phyloP scores from a whole-genome alignment of 2,329 filamentous ascomycete genomes.

The Aspergillus flavus region DNA sequence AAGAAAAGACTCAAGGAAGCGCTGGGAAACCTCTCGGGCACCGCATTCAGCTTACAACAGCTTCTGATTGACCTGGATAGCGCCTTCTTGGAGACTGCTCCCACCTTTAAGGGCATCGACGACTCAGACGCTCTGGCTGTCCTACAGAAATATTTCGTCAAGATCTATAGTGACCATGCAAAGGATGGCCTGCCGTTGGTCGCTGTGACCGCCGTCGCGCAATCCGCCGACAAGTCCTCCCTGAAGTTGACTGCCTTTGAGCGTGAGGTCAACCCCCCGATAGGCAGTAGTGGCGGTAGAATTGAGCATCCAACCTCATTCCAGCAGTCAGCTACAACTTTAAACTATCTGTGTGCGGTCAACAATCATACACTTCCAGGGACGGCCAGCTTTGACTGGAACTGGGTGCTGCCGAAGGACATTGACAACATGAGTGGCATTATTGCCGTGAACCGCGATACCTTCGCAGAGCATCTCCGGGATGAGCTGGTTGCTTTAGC shows the following conservation, averaged over 20 bases:
- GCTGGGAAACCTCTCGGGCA: not conserved
- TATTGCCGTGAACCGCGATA: conserved; percentile 9
- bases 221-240: not conserved
- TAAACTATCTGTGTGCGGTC: not conserved
- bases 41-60: not conserved
- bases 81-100: not conserved
- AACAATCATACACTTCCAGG: not conserved
- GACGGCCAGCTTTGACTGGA: conserved; percentile 1
- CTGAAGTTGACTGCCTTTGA: not conserved
- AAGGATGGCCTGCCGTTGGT: not conserved
- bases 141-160: not conserved
- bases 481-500: too few relatives aligned
- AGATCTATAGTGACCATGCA: not conserved
- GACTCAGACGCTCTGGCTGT: not conserved
- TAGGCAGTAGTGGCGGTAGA: not conserved
- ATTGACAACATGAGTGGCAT: conserved; percentile 3
- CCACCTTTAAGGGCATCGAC: not conserved
- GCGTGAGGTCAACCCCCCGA: not conserved
- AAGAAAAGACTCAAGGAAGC: not conserved
- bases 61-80: not conserved
- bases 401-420: conserved; percentile 8
- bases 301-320: not conserved
- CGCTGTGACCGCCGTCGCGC: not conserved
- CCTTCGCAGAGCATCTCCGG: not conserved
- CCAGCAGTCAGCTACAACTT: not conserved